Evolutionary conservation across 345 rosid genomes (phyloP), one percentile per base, ranked within the genome.

Genomic region (Eucalyptus erythrocorys): DNA sequence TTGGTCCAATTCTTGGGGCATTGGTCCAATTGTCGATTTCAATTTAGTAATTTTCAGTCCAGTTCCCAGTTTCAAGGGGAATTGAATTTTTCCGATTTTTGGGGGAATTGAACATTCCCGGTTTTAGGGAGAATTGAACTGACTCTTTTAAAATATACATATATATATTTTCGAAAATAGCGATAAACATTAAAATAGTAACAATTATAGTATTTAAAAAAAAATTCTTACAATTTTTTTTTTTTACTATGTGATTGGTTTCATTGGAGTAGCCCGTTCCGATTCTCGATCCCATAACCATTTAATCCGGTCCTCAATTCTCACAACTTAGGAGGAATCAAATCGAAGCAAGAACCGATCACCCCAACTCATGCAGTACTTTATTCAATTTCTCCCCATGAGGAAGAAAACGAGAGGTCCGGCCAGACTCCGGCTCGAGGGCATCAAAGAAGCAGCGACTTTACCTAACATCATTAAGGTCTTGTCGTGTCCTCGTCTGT

Each of bases 231-330:
- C 2, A 21, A 21, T 51, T 51, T 51, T 51, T 51, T 50, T 0
- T 8, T 19, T 51, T 0, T 51, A 51, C 24, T 51, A 51, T 3
- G 0, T 51, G 4, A 51, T 51, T 1, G 57, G 26, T 51, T 51
- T 51, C 24, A 21, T 21, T 51, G 4, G 24, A 51, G 4, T 1
- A 7, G 0, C 2, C 57, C 57, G 0, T 0, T 0, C 57, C 0
- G 0, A 0, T 51, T 51, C 0, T 51, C 10, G 0, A 0, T 51
- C 0, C 10, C 0, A 51, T 51, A 26, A 51, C 5, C 1, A 2
- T 21, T 21, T 2, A 0, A 0, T 51, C 57, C 2, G 0, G 5
- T 19, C 57, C 0, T 51, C 26, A 51, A 0, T 51, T 21, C 26
- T 21, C 0, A 0, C 26, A 51, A 51, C 10, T 0, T 51, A 51